Base-by-base conservation (phyloP, 139 green algal species). In the Ulvella scutata region DNA sequence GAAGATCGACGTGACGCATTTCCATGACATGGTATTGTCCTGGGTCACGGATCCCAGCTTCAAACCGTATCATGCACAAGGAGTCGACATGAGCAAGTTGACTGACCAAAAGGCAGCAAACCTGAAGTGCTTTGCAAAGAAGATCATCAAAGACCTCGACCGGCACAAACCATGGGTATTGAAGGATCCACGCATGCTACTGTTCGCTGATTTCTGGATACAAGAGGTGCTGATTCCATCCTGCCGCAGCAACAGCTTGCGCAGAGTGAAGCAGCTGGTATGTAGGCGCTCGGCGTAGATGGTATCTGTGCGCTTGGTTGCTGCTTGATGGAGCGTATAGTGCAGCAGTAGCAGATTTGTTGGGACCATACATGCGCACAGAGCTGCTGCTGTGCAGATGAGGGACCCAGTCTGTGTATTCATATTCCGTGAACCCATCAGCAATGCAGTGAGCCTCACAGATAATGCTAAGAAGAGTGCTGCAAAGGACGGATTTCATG, bases 1-100 rank as follows among this genome's bases (percentile, higher is more conserved):
- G 51, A 67, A 36, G n/a, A 67, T 67, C 17, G 51, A 67, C 20
- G 51, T 67, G 51, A 67, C 51, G 17, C 51, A 67, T 26, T 67
- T 67, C 51, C 51, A 67, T 29, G 51, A 67, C 17, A 67, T 67
- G 31, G 51, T 67, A n/a, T 26, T 67, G 10, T 36, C n/a, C 51
- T 67, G 51, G 51, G 51, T 67, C 51, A 67, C 9, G n/a, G 51
- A 67, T 67, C 51, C 31, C 51, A 67, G 33, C 17, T 67, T 67
- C 51, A 67, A 67, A 29, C 51, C 51, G 33, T 67, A 67, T 23
- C 51, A 67, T 67, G 51, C 51, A 67, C 51, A 67, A 67, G 51
- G 51, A 36, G 51, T 67, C 51, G 33, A 67, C 51, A 67, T 34
- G 20, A 23, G 51, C 9, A n/a, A 36, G 7, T 29, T 67, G 13